These are phyloP conservation scores for Pseudopyrenochaeta lycopersici DNA, from an alignment of 2,329 filamentous ascomycete genomes.

Conservation along the genomic window DNA sequence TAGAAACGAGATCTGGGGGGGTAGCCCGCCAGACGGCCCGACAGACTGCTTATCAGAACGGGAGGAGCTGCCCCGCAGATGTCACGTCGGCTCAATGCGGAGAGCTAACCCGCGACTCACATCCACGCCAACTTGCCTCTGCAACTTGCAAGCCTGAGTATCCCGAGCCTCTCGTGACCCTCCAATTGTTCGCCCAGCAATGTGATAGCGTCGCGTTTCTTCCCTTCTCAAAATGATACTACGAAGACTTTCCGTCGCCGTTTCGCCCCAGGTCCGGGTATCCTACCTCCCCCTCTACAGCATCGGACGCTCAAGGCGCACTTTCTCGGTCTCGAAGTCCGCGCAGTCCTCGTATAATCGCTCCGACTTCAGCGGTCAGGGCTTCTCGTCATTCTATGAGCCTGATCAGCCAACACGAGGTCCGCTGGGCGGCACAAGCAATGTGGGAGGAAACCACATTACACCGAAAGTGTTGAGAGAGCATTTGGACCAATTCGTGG, in stretches of 20 bases:
- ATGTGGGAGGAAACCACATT: slow-evolving; percentile 65
- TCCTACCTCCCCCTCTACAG: slow-evolving; percentile 51
- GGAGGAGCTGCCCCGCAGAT: slow-evolving; percentile 23
- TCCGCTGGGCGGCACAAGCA: slow-evolving; percentile 67
- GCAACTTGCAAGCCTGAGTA: not conserved
- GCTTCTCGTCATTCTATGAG: slow-evolving; percentile 71
- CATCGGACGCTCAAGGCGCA: slow-evolving; percentile 34
- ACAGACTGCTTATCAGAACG: slow-evolving; percentile 17
- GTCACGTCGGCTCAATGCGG: slow-evolving; percentile 32
- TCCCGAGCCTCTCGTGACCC: slow-evolving; percentile 15
- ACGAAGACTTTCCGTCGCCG: slow-evolving; percentile 35
- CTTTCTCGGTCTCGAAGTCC: slow-evolving; percentile 47
- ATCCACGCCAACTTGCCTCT: slow-evolving; percentile 6
- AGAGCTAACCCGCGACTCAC: slow-evolving; percentile 28
- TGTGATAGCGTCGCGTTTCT: slow-evolving; percentile 18
- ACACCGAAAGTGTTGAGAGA: slow-evolving; percentile 79
- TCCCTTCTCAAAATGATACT: slow-evolving; percentile 28
- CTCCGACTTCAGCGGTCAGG: slow-evolving; percentile 70
- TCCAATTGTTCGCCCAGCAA: slow-evolving; percentile 17
- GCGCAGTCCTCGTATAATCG: slow-evolving; percentile 61
- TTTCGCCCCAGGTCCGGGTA: slow-evolving; percentile 51
- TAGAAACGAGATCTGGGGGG: slow-evolving; percentile 4
- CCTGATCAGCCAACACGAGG: slow-evolving; percentile 68
- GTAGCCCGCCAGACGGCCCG: slow-evolving; percentile 6
- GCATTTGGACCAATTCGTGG: slow-evolving; percentile 93